phyloP scores from a whole-genome alignment of 2,329 filamentous ascomycete genomes.

The Onygenales sp. region DNA sequence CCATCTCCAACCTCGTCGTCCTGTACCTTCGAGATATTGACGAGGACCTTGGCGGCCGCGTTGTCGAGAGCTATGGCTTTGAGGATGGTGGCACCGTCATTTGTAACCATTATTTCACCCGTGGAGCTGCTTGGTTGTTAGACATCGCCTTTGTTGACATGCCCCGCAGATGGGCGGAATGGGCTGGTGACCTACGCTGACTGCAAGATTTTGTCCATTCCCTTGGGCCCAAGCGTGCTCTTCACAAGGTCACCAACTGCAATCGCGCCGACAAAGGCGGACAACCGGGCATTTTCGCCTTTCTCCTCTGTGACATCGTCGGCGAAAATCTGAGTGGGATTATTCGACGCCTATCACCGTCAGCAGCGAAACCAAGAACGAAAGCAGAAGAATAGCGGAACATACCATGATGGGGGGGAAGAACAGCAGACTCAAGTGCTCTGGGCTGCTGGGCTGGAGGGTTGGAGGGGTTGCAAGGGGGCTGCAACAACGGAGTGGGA shows the following conservation, averaged over 20 bases:
- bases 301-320: conserved; percentile 96
- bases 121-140: conserved; percentile 57
- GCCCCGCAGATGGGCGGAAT: not conserved
- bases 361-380: not conserved
- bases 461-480: not conserved
- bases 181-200: conserved; percentile 60
- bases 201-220: conserved; percentile 97
- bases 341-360: conserved; percentile 37
- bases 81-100: conserved; percentile 95
- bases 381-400: not conserved
- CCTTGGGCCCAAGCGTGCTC: conserved; percentile 92
- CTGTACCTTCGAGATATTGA: conserved; percentile 99
- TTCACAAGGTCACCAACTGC: conserved; percentile 96
- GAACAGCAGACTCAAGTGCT: not conserved
- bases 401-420: conserved; percentile 9
- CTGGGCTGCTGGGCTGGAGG: not conserved
- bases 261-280: conserved; percentile 97
- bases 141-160: not conserved
- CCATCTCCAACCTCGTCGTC: conserved; percentile 98
- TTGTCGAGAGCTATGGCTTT: conserved; percentile 98
- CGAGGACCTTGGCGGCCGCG: conserved; percentile 92
- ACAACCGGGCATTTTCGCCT: conserved; percentile 96
- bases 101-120: conserved; percentile 95
- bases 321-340: conserved; percentile 95
- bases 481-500: not conserved